Evolutionary conservation across 371 early-diverging fungal species (phyloP).

Genomic region (Syncephalastrum sp.): DNA sequence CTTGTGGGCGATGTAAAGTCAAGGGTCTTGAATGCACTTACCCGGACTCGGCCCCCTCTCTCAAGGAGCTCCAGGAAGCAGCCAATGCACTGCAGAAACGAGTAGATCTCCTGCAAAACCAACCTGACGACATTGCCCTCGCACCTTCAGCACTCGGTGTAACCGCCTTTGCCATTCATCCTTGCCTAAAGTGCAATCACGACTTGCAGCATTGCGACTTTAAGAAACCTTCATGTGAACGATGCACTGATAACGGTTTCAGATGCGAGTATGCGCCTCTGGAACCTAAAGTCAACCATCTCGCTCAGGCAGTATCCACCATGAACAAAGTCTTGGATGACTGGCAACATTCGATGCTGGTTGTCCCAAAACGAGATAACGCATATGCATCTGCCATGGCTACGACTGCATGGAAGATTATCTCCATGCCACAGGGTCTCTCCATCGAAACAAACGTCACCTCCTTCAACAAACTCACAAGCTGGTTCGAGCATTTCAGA

Average conservation of each 20-base stretch:
- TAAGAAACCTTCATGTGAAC: conserved; percentile 31
- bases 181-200: conserved; percentile 43
- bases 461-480: conserved; percentile 31
- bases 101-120: too few relatives aligned
- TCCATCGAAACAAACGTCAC: conserved; percentile 36
- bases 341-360: not conserved
- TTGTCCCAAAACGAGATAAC: conserved; percentile 22
- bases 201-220: conserved; percentile 44
- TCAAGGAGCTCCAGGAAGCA: too few relatives aligned
- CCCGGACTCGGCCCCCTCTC: too few relatives aligned
- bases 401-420: conserved; percentile 27
- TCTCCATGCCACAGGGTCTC: conserved; percentile 24
- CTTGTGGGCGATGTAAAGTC: too few relatives aligned
- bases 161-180: conserved; percentile 12
- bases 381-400: conserved; percentile 9
- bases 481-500: conserved; percentile 35
- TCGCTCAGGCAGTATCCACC: conserved; percentile 32
- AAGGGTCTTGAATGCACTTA: too few relatives aligned
- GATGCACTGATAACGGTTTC: conserved; percentile 29
- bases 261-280: conserved; percentile 31
- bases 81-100: too few relatives aligned
- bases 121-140: too few relatives aligned
- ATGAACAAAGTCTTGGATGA: conserved; percentile 43
- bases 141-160: too few relatives aligned
- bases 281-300: conserved; percentile 43